Evolutionary conservation across 768 basidiomycete species (phyloP).

Genomic region (Auriculariales sp.): DNA sequence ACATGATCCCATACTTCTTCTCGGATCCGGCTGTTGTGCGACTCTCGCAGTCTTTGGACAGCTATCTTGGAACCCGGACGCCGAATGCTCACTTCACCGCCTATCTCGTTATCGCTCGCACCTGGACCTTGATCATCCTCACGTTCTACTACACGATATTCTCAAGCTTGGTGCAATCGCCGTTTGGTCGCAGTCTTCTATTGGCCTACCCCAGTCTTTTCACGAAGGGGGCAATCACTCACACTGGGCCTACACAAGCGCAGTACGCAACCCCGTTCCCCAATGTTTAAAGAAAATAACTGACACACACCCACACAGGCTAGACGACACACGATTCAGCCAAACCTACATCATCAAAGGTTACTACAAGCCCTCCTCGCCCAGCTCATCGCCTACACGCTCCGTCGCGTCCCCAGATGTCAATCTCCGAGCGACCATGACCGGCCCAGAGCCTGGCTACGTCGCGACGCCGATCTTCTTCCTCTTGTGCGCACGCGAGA

Average conservation of each 20-base stretch:
- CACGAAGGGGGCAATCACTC: slow-evolving; percentile 1
- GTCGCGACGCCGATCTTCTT: slow-evolving; percentile 4
- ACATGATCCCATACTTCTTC: slow-evolving; percentile 6
- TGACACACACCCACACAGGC: neutral
- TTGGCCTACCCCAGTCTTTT: slow-evolving; percentile 2
- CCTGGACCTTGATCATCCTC: neutral
- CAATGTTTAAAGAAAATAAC: too few species aligned
- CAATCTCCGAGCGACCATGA: neutral
- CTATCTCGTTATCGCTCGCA: slow-evolving; percentile 1
- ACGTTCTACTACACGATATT: slow-evolving; percentile 4
- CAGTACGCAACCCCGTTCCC: neutral
- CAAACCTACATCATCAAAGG: slow-evolving; percentile 2
- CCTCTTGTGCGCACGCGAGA: neutral
- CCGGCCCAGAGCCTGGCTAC: slow-evolving; percentile 6
- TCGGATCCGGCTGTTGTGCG: slow-evolving; percentile 6
- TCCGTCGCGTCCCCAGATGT: slow-evolving; percentile 2
- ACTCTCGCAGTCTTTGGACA: slow-evolving; percentile 4
- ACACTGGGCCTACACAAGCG: neutral
- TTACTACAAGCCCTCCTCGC: neutral
- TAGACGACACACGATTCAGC: neutral
- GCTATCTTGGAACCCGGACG: neutral
- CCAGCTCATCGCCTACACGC: neutral
- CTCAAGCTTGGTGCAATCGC: slow-evolving; percentile 1
- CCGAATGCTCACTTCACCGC: slow-evolving; percentile 6
- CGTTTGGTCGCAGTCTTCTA: neutral